Evolutionary conservation across 371 early-diverging fungal genomes (phyloP), one percentile per base, ranked within the genome.

Genomic region (Rhizopus sp.): DNA sequence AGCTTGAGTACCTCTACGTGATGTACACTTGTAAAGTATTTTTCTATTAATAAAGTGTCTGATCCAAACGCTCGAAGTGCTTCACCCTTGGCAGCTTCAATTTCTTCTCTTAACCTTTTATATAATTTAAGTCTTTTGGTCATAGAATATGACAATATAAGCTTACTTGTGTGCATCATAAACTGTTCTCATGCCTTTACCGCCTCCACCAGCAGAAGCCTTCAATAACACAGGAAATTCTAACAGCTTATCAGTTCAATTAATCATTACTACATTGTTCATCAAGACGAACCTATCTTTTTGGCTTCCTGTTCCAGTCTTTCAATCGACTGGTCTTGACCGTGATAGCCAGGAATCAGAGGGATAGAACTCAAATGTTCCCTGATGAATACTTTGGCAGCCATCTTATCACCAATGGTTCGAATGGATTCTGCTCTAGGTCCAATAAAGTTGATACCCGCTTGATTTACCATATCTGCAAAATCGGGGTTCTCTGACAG

Each of bases 381-480:
- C n/a, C 38, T 60, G 41, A 78, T 72, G 39, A 75, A 78, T 8
- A 60, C 48, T 66, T 90, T 88, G 64, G 95, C 95, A 59, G 92
- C 89, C 62, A 88, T 91, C 84, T 97, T 97, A 82, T 95, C 95
- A 58, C 98, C 98, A 91, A 97, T 94, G 37, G 84, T 82, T 8
- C 87, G 87, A 83, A 97, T 96, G 38, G 94, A 87, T 40, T 81
- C 71, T 50, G 84, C 84, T 2, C 72, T 71, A 32, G 93, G 93
- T 8, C 93, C 93, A 61, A 93, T 92, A 61, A 92, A 93, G 37
- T 77, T 70, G 34, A 92, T 86, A 17, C 88, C 88, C 5, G 77
- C 83, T 5, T 79, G 68, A 40, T 81, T 81, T 34, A 93, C 81
- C 38, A 80, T 74, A 66, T 88, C 77, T 30, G 88, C 90, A 78